Conservation (phyloP, 2,329 filamentous ascomycete species). For the Aaosphaeria pasadenensis region DNA sequence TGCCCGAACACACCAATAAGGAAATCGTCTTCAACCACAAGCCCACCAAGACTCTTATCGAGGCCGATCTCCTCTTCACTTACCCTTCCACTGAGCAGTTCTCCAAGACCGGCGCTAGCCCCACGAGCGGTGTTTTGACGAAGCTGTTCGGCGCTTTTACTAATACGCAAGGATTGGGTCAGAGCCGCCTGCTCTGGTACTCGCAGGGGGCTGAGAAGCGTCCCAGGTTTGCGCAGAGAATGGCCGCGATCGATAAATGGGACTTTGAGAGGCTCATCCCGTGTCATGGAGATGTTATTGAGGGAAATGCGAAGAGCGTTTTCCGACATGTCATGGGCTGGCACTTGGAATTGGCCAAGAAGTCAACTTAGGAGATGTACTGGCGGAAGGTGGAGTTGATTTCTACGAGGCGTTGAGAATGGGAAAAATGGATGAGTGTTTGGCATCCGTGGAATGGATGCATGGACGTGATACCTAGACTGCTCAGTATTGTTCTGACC, state of each 20-base stretch:
- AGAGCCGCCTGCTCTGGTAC: slow-evolving; percentile 85
- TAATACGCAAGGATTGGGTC: slow-evolving; percentile 65
- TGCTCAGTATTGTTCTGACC: not conserved
- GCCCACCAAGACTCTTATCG: slow-evolving; percentile 73
- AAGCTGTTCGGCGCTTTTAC: slow-evolving; percentile 58
- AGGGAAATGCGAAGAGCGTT: slow-evolving; percentile 68
- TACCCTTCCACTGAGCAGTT: slow-evolving; percentile 83
- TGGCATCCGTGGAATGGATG: not conserved
- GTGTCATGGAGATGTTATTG: slow-evolving; percentile 89
- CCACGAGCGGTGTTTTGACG: slow-evolving; percentile 57
- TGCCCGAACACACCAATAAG: slow-evolving; percentile 75
- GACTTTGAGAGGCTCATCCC: slow-evolving; percentile 83
- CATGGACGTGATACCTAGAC: not conserved
- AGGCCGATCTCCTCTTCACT: slow-evolving; percentile 92
- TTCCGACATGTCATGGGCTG: slow-evolving; percentile 79
- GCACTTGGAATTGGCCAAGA: slow-evolving; percentile 59
- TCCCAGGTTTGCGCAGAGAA: slow-evolving; percentile 65
- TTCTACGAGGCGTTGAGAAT: not conserved
- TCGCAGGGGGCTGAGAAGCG: slow-evolving; percentile 60
- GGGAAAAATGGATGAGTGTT: not conserved
- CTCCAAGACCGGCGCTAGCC: slow-evolving; percentile 51
- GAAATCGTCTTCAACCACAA: slow-evolving; percentile 87
- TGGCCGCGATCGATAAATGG: slow-evolving; percentile 71
- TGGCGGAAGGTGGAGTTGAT: not conserved
- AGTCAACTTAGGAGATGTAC: slow-evolving; percentile 2